These are phyloP conservation scores for Seiridium cupressi DNA, from an alignment of 2,329 filamentous ascomycete genomes.

Conservation along the genomic window DNA sequence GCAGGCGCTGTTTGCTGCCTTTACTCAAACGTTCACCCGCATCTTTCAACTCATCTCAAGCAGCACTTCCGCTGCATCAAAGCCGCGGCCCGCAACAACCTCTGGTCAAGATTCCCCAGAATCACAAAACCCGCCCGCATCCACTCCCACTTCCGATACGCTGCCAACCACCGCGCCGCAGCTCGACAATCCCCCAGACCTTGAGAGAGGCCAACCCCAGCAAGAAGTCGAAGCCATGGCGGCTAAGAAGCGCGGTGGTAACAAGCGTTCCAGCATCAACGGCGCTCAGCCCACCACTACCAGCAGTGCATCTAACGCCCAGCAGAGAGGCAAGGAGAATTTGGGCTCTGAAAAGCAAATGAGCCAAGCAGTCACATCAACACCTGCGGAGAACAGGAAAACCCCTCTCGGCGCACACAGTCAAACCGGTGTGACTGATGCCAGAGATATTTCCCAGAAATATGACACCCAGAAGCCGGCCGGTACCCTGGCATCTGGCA, in stretches of 20 bases:
- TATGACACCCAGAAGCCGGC: conserved; percentile 15
- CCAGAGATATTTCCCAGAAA: conserved; percentile 16
- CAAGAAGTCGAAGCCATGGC: conserved; percentile 17
- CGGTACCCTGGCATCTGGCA: conserved; percentile 14
- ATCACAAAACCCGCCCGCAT: not conserved
- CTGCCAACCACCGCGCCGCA: conserved; percentile 5
- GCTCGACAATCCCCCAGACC: not conserved
- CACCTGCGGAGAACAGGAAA: conserved; percentile 4
- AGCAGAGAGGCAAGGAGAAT: conserved; percentile 12
- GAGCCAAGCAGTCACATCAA: not conserved
- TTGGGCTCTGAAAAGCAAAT: conserved; percentile 7
- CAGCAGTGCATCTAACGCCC: not conserved
- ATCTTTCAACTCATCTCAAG: conserved; percentile 21
- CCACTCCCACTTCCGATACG: not conserved
- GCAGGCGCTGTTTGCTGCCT: conserved; percentile 32
- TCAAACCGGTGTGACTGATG: conserved; percentile 19
- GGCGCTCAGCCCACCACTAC: not conserved
- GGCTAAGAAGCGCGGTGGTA: conserved; percentile 25
- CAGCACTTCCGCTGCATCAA: conserved; percentile 4
- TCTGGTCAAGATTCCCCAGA: not conserved
- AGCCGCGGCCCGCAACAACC: not conserved
- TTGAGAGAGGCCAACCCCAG: not conserved
- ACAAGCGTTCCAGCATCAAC: conserved; percentile 23
- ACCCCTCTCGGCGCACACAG: conserved; percentile 15
- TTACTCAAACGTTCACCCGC: conserved; percentile 26